Evolutionary conservation across 208 protist species (phyloP), one percentile per base, ranked within the genome.

Genomic region (Leishmania tarentolae): DNA sequence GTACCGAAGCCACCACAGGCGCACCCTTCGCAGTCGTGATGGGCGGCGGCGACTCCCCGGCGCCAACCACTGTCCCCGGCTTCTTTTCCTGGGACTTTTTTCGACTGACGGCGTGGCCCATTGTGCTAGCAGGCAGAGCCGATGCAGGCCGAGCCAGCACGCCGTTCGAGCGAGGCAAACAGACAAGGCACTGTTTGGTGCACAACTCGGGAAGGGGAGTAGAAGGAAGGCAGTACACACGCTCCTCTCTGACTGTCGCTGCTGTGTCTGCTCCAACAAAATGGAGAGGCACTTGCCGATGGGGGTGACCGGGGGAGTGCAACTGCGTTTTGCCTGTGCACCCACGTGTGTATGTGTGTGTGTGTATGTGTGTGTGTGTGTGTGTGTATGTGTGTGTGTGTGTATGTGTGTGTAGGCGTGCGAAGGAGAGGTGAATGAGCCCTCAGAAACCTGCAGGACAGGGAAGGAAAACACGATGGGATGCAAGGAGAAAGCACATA

Each of bases 21-120:
- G 74, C 28, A 5, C 24, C 37, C 4, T 40, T 65, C 31, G 47
- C 47, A 19, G 35, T 1, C 24, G 31, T 28, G 53, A n/a, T 52
- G 13, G 56, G 74, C 53, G 75, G 76, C 11, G 53, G 53, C 21
- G 68, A 37, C 11, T 61, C 21, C 7, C 9, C 24, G 19, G 37
- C 9, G 3, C 2, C 6, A 1, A 19, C 47, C 21, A 0, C 21
- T 31, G 37, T 4, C 56, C 4, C 40, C 37, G 37, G 19, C 35
- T 46, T 52, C 74, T 35, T 46, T 37, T 6, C 19, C 24, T 5
- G 53, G 35, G 35, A 9, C 24, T 50, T 77, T 8, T 35, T 65
- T 13, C 56, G 74, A 42, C 56, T 77, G 53, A 77, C n/a, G 5
- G 37, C 35, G 37, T 77, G 47, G 21, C 74, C 74, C 74, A 77